These are phyloP conservation scores for Gloeophyllum trabeum DNA, from an alignment of 768 basidiomycete genomes.

Conservation along the genomic window DNA sequence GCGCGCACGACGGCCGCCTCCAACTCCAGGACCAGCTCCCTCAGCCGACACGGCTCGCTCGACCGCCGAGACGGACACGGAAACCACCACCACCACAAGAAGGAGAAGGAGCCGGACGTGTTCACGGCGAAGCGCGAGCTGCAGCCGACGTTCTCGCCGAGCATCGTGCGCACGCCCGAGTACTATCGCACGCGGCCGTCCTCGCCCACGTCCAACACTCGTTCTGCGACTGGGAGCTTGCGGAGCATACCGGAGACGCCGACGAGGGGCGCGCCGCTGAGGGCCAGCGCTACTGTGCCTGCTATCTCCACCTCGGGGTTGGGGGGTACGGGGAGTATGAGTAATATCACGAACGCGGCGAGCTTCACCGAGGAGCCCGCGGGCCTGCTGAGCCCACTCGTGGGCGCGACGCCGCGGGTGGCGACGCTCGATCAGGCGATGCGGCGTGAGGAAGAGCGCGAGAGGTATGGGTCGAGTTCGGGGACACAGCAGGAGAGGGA, in stretches of 20 bases:
- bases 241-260: too few relatives aligned
- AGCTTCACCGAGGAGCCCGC: not conserved
- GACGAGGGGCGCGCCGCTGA: not conserved
- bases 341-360: not conserved
- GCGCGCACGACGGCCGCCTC: not conserved
- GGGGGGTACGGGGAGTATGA: not conserved
- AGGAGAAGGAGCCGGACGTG: conserved; percentile 29
- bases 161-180: conserved; percentile 56
- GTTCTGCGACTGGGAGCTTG: too few relatives aligned
- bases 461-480: too few relatives aligned
- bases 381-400: not conserved
- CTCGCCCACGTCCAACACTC: not conserved
- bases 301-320: not conserved
- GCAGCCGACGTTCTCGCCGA: conserved; percentile 58
- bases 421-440: too few relatives aligned
- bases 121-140: conserved; percentile 43
- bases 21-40: not conserved
- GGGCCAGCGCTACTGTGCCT: not conserved
- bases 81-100: too few relatives aligned
- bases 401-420: too few relatives aligned
- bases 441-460: too few relatives aligned
- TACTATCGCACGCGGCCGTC: conserved; percentile 28
- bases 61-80: too few relatives aligned
- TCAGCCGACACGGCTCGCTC: too few relatives aligned
- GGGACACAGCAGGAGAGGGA: too few relatives aligned